A percentile compares a stretch with the other conserved stretches of the same genome.
These are phyloP conservation scores for Craspedostauros australis DNA, from an alignment of 108 stramenopile species.

Conservation along the genomic window DNA sequence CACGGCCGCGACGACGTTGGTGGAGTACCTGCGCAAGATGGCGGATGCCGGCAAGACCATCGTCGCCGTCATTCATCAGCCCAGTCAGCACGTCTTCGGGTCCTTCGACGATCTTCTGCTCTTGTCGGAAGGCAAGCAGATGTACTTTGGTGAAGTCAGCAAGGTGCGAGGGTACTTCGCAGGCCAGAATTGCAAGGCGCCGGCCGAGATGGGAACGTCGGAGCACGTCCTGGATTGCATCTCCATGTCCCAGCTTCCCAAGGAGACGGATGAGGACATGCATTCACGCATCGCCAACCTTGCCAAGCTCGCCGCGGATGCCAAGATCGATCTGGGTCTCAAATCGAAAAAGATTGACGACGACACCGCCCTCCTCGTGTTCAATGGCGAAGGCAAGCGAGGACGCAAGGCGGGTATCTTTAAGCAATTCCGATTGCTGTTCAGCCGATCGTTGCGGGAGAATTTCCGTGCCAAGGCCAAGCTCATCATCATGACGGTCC, in stretches of 20 bases:
- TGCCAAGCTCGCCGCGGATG: slow-evolving; percentile 25
- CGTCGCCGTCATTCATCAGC: slow-evolving; percentile 87
- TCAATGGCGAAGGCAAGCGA: background rate
- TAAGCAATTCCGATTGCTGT: slow-evolving; percentile 60
- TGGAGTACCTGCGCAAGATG: slow-evolving; percentile 61
- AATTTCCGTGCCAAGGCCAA: slow-evolving; percentile 64
- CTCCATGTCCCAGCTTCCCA: slow-evolving; percentile 26
- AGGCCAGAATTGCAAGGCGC: slow-evolving; percentile 40
- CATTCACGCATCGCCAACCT: slow-evolving; percentile 45
- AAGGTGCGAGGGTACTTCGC: slow-evolving; percentile 58
- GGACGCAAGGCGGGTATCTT: slow-evolving; percentile 56
- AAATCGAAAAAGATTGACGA: slow-evolving; percentile 6
- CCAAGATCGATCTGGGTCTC: slow-evolving; percentile 30
- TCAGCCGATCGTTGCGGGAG: slow-evolving; percentile 57
- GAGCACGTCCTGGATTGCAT: slow-evolving; percentile 84
- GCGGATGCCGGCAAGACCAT: slow-evolving; percentile 79
- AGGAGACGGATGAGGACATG: slow-evolving; percentile 38
- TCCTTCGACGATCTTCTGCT: slow-evolving; percentile 84
- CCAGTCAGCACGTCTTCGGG: slow-evolving; percentile 66
- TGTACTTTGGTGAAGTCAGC: slow-evolving; percentile 73
- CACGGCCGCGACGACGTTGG: slow-evolving; percentile 62
- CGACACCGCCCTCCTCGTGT: background rate
- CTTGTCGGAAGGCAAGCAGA: slow-evolving; percentile 73
- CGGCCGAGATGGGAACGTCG: slow-evolving; percentile 48
- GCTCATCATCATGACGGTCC: slow-evolving; percentile 66